A percentile compares a stretch with the other conserved stretches of the same genome.
Evolutionary conservation across 2,329 filamentous ascomycete genomes (phyloP).

Genomic region (Cladophialophora exuberans): DNA sequence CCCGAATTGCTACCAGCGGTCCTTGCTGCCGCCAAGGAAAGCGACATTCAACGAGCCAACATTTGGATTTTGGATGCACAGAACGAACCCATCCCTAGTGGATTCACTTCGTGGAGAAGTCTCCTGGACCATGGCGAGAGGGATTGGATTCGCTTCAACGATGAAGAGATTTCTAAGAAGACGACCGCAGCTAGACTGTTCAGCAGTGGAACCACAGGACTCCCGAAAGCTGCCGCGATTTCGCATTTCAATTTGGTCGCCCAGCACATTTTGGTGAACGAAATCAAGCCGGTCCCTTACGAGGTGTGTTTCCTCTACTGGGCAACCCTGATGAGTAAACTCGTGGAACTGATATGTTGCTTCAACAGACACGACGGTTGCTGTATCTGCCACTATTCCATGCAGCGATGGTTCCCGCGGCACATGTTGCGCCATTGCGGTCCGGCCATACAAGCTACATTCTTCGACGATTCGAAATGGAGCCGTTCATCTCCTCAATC

Average conservation of each 20-base stretch:
- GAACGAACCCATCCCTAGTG: conserved; percentile 41
- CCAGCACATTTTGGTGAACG: conserved; percentile 50
- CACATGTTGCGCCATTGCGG: conserved; percentile 50
- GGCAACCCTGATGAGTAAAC: neutral
- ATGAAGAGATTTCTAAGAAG: conserved; percentile 40
- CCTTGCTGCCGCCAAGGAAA: conserved; percentile 3
- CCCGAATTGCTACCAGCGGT: conserved; percentile 32
- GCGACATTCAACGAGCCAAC: conserved; percentile 1
- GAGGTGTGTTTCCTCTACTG: conserved; percentile 14
- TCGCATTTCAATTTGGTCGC: conserved; percentile 63
- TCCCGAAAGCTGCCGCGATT: conserved; percentile 63
- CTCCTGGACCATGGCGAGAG: conserved; percentile 49
- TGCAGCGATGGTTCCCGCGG: conserved; percentile 51
- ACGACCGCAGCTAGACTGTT: conserved; percentile 57
- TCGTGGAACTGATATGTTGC: neutral
- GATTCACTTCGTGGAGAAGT: conserved; percentile 49
- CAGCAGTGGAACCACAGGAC: conserved; percentile 62
- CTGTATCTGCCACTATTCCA: conserved; percentile 56
- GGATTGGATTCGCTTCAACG: conserved; percentile 53
- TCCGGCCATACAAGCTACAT: conserved; percentile 52
- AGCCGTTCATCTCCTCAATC: conserved; percentile 44
- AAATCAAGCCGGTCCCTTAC: conserved; percentile 9
- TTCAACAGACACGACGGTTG: conserved; percentile 7
- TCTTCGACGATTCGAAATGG: conserved; percentile 50
- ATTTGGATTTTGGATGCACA: conserved; percentile 39